Base-by-base conservation (phyloP, 805 yeast genomes). In the Cyberlindnera sargentensis region DNA sequence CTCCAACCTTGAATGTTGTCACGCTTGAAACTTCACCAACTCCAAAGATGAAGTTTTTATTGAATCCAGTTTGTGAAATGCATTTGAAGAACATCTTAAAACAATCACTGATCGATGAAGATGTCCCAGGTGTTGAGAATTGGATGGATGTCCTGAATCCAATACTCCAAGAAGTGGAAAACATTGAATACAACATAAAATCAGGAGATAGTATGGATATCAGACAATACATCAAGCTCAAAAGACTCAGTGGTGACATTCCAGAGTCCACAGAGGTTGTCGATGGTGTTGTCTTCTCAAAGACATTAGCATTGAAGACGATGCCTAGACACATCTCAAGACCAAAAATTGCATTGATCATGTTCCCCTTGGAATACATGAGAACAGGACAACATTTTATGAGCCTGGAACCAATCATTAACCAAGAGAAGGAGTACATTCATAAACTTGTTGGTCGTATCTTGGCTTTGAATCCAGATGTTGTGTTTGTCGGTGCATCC, bases 311-410 rank as follows among this genome's bases (percentile, higher is more conserved):
- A 4, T 69, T 85, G 33, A 86, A 82, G 55, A 61, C 75, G 2
- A 95, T 93, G 99, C 76, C 88, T 0, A 61, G 76, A 5, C 57
- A 60, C 25, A 69, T 95, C 6, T 55, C 58, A 0, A 71, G 76
- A 40, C 98, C 99, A 0, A 75, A 80, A 43, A 84, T 93, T 34
- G 78, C 91, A 46, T 68, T 95, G 15, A 72, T 93, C 5, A 82
- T 89, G 71, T 93, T 93, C 55, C 96, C 97, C 0, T 66, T 93
- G 26, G 98, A 90, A 57, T 93, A 88, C 52, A 70, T 80, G 46
- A 79, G 82, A 47, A 80, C 78, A 34, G 87, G 83, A 42, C 88
- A 84, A 50, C 86, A 80, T 48, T 83, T 88, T 46, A 78, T 88
- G 62, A 84, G 95, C 56, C 67, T 90, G 44, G 84, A 87, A 45